These are phyloP conservation scores for Colletotrichum sp. DNA, from an alignment of 2,329 filamentous ascomycete species.

Conservation along the genomic window DNA sequence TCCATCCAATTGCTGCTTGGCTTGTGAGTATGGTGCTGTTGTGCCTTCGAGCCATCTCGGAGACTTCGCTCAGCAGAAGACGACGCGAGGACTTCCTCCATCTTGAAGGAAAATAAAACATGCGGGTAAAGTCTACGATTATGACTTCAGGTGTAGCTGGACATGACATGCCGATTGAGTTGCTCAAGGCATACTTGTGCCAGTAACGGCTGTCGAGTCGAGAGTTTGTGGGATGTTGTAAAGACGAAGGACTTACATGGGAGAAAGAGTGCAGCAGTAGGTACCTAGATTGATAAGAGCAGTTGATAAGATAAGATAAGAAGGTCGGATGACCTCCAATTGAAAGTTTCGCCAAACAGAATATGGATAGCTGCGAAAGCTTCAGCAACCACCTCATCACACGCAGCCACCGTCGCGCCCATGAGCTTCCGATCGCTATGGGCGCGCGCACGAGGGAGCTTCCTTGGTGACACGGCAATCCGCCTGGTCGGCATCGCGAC, in stretches of 20 bases:
- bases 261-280: background rate
- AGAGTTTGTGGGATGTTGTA: background rate
- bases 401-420: background rate
- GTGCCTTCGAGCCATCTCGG: background rate
- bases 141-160: background rate
- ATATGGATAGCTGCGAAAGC: background rate
- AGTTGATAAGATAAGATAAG: conserved; percentile 3
- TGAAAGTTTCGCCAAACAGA: conserved; percentile 1
- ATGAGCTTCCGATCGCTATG: conserved; percentile 19
- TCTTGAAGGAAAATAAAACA: background rate
- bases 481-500: conserved; percentile 55
- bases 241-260: background rate
- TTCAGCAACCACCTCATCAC: background rate
- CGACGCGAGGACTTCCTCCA: background rate
- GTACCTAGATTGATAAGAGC: background rate
- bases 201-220: background rate
- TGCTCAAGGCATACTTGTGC: background rate
- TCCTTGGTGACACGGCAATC: conserved; percentile 29
- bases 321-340: background rate
- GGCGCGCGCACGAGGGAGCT: conserved; percentile 24
- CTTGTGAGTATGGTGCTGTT: background rate
- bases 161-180: background rate
- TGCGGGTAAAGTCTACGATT: background rate
- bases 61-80: background rate
- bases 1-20: background rate